Conservation (phyloP, 768 basidiomycete species). For the Cystobasidium onofrii region DNA sequence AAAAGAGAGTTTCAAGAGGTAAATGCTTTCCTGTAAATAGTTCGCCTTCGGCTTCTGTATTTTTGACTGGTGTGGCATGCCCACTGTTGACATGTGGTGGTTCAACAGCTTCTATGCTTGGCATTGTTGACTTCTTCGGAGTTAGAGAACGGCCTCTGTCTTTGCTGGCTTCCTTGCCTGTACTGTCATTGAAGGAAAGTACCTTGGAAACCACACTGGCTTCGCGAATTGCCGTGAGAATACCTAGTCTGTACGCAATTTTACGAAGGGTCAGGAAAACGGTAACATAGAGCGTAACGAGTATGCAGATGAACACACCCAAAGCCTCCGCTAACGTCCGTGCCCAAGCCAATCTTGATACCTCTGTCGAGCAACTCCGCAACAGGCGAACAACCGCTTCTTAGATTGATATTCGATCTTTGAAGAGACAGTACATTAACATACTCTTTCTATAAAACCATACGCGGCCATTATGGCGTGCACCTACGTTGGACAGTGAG, state of each 20-base stretch:
- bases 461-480: too few species aligned
- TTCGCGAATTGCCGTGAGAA: constrained; percentile 50
- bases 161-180: neutral
- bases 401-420: constrained; percentile 67
- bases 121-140: constrained; percentile 14
- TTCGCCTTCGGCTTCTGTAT: neutral
- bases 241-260: neutral
- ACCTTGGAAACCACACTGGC: constrained; percentile 68
- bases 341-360: constrained; percentile 91
- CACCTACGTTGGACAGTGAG: constrained; percentile 78
- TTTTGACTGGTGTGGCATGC: neutral
- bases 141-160: constrained; percentile 28
- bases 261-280: neutral
- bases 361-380: constrained; percentile 71
- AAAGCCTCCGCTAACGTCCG: constrained; percentile 75
- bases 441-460: too few species aligned
- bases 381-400: constrained; percentile 73
- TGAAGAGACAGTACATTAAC: neutral
- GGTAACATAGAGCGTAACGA: too few species aligned
- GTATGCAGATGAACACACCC: constrained; percentile 43
- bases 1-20: constrained; percentile 64
- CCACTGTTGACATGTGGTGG: constrained; percentile 2
- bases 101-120: constrained; percentile 42
- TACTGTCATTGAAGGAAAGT: neutral
- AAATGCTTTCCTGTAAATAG: constrained; percentile 51